Base-by-base conservation (phyloP, 495 filamentous ascomycete genomes). In the Aspergillus ostianus region DNA sequence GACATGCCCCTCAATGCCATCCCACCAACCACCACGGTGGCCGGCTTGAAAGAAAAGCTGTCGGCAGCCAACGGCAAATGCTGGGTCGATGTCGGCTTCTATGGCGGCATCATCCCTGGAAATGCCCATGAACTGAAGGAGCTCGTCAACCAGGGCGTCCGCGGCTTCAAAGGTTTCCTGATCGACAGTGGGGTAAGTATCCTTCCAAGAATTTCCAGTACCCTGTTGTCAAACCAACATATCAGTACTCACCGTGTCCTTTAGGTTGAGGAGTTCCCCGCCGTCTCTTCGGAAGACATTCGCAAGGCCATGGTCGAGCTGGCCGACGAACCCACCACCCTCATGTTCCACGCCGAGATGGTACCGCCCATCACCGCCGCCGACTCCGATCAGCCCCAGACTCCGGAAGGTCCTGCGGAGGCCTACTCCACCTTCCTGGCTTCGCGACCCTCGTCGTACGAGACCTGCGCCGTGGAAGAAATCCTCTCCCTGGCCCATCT, bases 301-400 rank as follows among this genome's bases (percentile, higher is more conserved):
- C 79, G 84, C 0, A 82, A 85, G 48, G 93, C 87, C 47, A 90
- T 98, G 85, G 80, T 73, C 8, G 90, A 87, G 49, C 81, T 98
- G 53, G 87, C 87, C 45, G 86, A 90, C 64, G 76, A 82, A 44
- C 82, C 90, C 48, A 98, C 94, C 17, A 93, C 90, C 0, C 79
- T 98, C 47, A 97, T 98, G 93, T 98, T 98, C 76, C 94, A 98
- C 67, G 94, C 94, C 19, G 94, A 98, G 75, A 97, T 97, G 92
- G 86, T 96, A 20, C 94, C 94, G 2, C 92, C 93, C 4, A 89
- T 92, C 60, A 77, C 90, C 47, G 85, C 85, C 61, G 92, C 91
- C 0, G 89, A 92, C 12, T 90, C 91, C 20, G 48, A 51, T 47
- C 91, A 95, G 68, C 73, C 87, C 15, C 54, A 56, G 26, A 86